Base-by-base conservation (phyloP, 352 stramenopile genomes). In the Blastocystis hominis region DNA sequence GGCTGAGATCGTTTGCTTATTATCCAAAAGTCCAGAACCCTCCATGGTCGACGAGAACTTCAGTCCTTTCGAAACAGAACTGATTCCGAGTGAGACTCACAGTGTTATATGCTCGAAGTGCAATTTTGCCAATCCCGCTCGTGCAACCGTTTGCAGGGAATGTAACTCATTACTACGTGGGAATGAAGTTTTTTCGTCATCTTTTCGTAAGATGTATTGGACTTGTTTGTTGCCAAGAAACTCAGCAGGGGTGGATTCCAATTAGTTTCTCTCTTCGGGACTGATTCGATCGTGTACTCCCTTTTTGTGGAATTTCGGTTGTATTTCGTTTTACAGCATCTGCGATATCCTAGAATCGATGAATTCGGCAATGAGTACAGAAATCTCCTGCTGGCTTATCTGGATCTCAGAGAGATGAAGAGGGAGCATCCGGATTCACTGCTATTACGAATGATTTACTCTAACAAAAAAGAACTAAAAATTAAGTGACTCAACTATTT, bases 141-240 rank as follows among this genome's bases (percentile, higher is more conserved):
- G 47, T 46, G 50, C 72, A 1, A 81, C 72, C 9, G 30, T 81
- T 1, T 81, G 72, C 38, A 44, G 42, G 13, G 72, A 81, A 2
- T 81, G 72, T 40, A 81, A 81, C 44, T 64, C 44, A 4, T 50
- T 81, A 17, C 54, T 81, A 36, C 50, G 53, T 5, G 72, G 72
- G n/a, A 81, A 81, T 68, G 72, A 81, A 34, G 38, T 81, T 3
- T 81, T 81, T 63, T 53, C 72, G 20, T 64, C 54, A 17, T 53
- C 61, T 64, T 64, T 50, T 42, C n/a, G 46, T 10, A 64, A 81
- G 38, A 24, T 66, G 46, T 81, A 81, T 64, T 81, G 47, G 68
- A 1, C 13, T 38, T 77, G 66, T 77, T 77, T 77, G 66, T 77
- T 75, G n/a, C 10, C 24, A 44, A 55, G 36, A 77, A 53, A 20